phyloP scores from a whole-genome alignment of 257 asterid species.

The Solanum pimpinellifolium region DNA sequence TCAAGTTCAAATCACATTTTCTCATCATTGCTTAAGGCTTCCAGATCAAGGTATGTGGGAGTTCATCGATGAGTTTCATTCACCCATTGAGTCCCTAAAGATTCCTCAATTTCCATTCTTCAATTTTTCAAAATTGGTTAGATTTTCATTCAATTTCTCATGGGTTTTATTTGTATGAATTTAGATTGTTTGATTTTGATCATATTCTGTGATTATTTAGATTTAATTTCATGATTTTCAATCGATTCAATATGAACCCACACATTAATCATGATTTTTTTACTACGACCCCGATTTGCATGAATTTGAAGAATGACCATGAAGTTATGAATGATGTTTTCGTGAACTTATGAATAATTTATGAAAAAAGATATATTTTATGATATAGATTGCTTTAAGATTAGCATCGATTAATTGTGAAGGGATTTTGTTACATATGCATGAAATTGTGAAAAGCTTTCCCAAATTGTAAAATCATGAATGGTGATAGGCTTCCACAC shows the following conservation, averaged over 20 bases:
- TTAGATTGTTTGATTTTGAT: neutral
- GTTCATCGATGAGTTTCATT: neutral
- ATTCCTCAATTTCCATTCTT: neutral
- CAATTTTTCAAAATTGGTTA: neutral
- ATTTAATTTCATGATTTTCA: neutral
- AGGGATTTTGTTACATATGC: neutral
- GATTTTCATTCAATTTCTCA: neutral
- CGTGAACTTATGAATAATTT: neutral
- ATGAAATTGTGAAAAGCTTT: neutral
- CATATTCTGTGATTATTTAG: neutral
- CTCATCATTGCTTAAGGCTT: neutral
- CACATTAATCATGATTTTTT: no score
- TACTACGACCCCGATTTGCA: neutral
- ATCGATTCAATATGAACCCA: neutral
- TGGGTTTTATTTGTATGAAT: neutral
- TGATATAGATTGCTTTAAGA: no score
- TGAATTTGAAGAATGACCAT: neutral
- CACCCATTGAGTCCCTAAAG: neutral
- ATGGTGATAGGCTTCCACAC: neutral
- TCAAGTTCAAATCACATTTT: neutral
- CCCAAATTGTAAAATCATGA: neutral
- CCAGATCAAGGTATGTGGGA: neutral
- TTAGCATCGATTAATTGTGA: neutral
- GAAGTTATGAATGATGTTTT: neutral
- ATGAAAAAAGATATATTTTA: neutral